These are phyloP conservation scores for Fusarium piperis DNA, from an alignment of 2,329 filamentous ascomycete species.

Conservation along the genomic window DNA sequence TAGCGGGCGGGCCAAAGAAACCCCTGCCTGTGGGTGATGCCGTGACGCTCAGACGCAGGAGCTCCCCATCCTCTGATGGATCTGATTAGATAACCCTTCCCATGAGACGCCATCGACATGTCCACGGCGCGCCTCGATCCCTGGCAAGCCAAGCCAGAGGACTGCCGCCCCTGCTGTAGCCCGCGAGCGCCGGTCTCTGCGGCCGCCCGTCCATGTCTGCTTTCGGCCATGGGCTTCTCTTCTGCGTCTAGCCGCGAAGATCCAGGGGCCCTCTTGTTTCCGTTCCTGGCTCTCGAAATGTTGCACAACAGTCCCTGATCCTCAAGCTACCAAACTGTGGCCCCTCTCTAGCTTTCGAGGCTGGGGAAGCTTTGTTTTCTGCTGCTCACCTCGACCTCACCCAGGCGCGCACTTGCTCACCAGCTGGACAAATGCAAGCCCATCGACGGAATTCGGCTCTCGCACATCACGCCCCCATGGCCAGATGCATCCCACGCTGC, in stretches of 20 bases:
- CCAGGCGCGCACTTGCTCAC: neutral
- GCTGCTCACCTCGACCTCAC: neutral
- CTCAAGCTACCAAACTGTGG: neutral
- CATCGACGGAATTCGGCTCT: neutral
- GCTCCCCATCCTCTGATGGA: conserved; percentile 14
- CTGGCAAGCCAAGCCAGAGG: conserved; percentile 1
- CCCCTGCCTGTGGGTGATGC: conserved; percentile 5
- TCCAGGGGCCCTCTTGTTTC: neutral
- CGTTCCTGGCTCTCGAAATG: neutral
- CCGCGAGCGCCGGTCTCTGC: neutral
- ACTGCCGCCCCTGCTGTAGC: conserved; percentile 5
- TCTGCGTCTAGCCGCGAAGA: neutral
- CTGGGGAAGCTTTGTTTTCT: neutral
- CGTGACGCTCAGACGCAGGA: conserved; percentile 2
- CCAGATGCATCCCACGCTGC: conserved; percentile 13
- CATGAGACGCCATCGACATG: conserved; percentile 10
- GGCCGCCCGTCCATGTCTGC: neutral
- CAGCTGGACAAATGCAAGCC: neutral
- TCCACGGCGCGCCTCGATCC: neutral
- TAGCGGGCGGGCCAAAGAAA: conserved; percentile 26
- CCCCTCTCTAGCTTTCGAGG: conserved; percentile 4
- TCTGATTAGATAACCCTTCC: conserved; percentile 42
- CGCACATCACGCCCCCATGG: conserved; percentile 1
- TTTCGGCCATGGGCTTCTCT: neutral
- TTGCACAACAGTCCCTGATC: neutral